Conservation (phyloP, 2,329 filamentous ascomycete species). For the Parascedosporium putredinis region DNA sequence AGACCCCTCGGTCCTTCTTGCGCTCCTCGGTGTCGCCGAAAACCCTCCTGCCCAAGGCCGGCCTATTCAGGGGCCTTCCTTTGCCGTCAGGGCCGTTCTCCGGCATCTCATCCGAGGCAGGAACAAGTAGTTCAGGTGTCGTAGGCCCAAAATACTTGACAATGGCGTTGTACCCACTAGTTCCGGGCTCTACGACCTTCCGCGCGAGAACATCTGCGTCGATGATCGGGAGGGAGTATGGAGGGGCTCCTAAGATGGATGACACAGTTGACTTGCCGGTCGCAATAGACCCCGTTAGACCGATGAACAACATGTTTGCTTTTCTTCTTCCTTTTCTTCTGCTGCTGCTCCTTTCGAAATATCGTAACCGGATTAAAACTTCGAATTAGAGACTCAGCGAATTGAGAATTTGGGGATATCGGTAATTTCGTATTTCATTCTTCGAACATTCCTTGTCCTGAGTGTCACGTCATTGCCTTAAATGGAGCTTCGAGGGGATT, state of each 20-base stretch:
- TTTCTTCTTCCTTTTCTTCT: conserved; percentile 9
- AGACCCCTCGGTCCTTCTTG: conserved; percentile 58
- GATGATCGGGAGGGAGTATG: conserved; percentile 81
- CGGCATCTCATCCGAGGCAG: conserved; percentile 39
- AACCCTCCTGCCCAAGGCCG: conserved; percentile 72
- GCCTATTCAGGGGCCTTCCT: conserved; percentile 71
- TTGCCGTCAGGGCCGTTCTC: conserved; percentile 46
- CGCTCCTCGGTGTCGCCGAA: conserved; percentile 70
- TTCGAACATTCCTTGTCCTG: too few relatives aligned
- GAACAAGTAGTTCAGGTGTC: conserved; percentile 76
- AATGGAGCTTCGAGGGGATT: background rate
- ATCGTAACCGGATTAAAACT: background rate
- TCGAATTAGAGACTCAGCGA: background rate
- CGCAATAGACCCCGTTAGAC: conserved; percentile 91
- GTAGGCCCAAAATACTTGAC: conserved; percentile 69
- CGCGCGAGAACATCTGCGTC: conserved; percentile 90
- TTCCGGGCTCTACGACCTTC: conserved; percentile 89
- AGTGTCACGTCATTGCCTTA: conserved; percentile 5
- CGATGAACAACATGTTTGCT: conserved; percentile 76
- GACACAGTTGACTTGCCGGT: conserved; percentile 98
- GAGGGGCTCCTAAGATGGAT: conserved; percentile 63
- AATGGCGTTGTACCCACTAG: conserved; percentile 71
- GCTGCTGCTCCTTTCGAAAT: background rate
- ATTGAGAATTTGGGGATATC: too few relatives aligned
- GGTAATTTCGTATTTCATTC: background rate